Percentiles rank a stretch among this genome's conserved stretches.
phyloP scores from a whole-genome alignment of 2,329 filamentous ascomycete genomes.

The Berkeleyomyces rouxiae region DNA sequence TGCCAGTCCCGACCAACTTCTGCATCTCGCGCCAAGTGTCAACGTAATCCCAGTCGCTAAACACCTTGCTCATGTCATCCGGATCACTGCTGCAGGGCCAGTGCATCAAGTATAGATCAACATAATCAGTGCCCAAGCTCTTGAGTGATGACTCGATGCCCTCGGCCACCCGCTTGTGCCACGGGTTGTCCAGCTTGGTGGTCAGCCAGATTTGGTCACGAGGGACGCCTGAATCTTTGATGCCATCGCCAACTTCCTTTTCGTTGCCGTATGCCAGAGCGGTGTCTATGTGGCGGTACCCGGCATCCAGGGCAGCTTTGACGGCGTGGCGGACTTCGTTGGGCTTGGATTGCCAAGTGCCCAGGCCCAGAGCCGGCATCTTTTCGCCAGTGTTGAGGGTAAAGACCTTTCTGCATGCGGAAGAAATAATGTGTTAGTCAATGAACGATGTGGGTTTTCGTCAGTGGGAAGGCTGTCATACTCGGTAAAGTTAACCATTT shows the following conservation, averaged over 20 bases:
- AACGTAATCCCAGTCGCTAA: constrained; percentile 64
- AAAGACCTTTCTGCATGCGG: constrained; percentile 28
- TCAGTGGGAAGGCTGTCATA: neutral
- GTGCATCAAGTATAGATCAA: constrained; percentile 57
- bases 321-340: constrained; percentile 56
- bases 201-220: constrained; percentile 54
- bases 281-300: constrained; percentile 64
- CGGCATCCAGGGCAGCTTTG: constrained; percentile 46
- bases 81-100: constrained; percentile 52
- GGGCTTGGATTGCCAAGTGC: constrained; percentile 62
- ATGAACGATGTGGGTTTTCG: neutral
- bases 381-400: constrained; percentile 60
- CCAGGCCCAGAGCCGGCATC: constrained; percentile 61
- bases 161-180: constrained; percentile 52
- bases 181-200: constrained; percentile 69
- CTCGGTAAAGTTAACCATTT: constrained; percentile 9
- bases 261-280: constrained; percentile 68
- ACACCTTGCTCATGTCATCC: constrained; percentile 46
- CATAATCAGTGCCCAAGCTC: constrained; percentile 45
- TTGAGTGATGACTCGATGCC: constrained; percentile 43
- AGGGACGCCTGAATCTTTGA: constrained; percentile 46
- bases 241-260: constrained; percentile 47
- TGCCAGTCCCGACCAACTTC: constrained; percentile 50
- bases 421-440: neutral
- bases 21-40: constrained; percentile 63